Evolutionary conservation across 73 alveolate species (phyloP).

Genomic region (Stentor roeselii): DNA sequence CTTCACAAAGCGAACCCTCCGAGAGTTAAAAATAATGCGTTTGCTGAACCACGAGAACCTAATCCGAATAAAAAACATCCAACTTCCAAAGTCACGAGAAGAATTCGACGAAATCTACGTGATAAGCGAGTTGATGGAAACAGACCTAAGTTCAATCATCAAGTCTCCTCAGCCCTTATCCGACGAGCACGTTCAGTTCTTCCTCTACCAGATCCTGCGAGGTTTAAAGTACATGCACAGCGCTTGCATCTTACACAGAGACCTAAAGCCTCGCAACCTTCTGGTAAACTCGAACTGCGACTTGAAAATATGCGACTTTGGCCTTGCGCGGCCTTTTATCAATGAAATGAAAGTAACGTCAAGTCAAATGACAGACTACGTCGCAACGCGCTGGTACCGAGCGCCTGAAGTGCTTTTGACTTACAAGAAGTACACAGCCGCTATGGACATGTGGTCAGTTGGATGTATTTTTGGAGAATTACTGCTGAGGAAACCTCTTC

Average conservation of each 20-base stretch:
- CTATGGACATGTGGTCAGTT: constrained; percentile 71
- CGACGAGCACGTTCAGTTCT: constrained; percentile 82
- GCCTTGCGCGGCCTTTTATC: constrained; percentile 17
- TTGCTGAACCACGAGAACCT: constrained; percentile 51
- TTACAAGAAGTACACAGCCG: constrained; percentile 38
- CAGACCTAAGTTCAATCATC: constrained; percentile 68
- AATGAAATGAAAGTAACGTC: not conserved
- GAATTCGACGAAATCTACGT: constrained; percentile 59
- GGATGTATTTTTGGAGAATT: constrained; percentile 73
- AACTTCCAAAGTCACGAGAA: constrained; percentile 52
- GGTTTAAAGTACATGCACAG: constrained; percentile 90
- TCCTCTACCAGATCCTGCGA: constrained; percentile 81
- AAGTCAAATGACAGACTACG: constrained; percentile 49
- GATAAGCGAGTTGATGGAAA: constrained; percentile 79
- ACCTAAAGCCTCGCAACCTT: constrained; percentile 35
- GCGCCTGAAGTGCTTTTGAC: constrained; percentile 73
- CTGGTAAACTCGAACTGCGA: constrained; percentile 34
- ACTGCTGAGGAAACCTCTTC: constrained; percentile 46
- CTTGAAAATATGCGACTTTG: constrained; percentile 38
- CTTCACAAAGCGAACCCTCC: constrained; percentile 56
- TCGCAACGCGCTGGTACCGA: constrained; percentile 79
- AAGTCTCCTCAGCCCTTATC: constrained; percentile 57
- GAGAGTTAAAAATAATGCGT: constrained; percentile 49
- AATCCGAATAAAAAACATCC: constrained; percentile 44
- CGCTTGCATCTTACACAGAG: constrained; percentile 79